Evolutionary conservation across 192 early-diverging fungal genomes (phyloP).

Genomic region (Lobosporangium transversale): DNA sequence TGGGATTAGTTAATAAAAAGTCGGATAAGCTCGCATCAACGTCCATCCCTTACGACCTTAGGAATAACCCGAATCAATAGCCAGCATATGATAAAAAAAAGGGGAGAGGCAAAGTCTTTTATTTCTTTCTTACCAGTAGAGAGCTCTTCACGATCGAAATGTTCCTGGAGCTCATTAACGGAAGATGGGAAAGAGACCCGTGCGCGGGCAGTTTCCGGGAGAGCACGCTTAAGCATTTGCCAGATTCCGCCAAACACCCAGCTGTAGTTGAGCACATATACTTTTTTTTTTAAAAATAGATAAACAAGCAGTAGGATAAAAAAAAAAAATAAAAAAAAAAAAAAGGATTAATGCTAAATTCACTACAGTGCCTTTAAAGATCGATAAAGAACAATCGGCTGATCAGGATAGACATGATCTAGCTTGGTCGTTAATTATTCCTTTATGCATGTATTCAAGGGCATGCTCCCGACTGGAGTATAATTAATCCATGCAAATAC

Average conservation of each 20-base stretch:
- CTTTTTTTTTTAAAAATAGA: slow-evolving; percentile 3
- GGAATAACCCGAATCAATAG: background rate
- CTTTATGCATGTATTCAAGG: too few species aligned
- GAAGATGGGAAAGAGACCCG: slow-evolving; percentile 49
- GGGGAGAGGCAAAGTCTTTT: too few species aligned
- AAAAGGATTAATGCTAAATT: too few species aligned
- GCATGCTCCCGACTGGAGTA: too few species aligned
- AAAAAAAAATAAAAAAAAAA: too few species aligned
- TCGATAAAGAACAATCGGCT: too few species aligned
- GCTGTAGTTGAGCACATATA: slow-evolving; percentile 52
- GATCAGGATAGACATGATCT: too few species aligned
- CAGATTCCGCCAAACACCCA: slow-evolving; percentile 54
- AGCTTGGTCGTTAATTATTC: too few species aligned
- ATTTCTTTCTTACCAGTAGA: slow-evolving; percentile 29
- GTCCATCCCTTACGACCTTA: too few species aligned
- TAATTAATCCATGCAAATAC: too few species aligned
- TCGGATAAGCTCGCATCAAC: too few species aligned
- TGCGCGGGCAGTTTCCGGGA: slow-evolving; percentile 47
- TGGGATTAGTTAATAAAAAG: background rate
- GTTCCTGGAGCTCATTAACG: slow-evolving; percentile 37
- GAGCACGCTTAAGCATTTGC: slow-evolving; percentile 51
- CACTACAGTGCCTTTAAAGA: too few species aligned
- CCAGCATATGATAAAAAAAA: background rate
- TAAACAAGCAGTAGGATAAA: background rate
- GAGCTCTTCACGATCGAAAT: slow-evolving; percentile 45